phyloP scores from a whole-genome alignment of 2,329 filamentous ascomycete genomes.

The Penicillium frequentans region DNA sequence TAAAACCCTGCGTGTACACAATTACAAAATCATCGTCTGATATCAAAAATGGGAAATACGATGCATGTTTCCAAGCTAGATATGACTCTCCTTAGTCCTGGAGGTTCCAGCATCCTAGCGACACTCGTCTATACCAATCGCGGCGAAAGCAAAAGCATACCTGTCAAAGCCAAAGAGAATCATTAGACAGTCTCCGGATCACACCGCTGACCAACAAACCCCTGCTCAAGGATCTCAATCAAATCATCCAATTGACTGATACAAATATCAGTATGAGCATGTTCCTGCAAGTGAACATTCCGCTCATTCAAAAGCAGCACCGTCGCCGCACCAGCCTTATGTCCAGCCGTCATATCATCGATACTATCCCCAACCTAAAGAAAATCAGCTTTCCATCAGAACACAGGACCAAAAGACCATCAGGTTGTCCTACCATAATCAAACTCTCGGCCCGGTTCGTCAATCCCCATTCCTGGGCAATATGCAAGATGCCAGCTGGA shows the following conservation, averaged over 20 bases:
- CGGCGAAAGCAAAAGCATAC: not conserved
- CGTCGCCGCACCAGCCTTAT: conserved; percentile 79
- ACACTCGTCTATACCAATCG: not conserved
- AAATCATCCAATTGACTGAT: conserved; percentile 74
- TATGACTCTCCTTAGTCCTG: not conserved
- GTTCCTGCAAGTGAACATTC: conserved; percentile 68
- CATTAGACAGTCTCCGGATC: conserved; percentile 16
- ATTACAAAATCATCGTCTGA: not conserved
- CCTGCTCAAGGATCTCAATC: conserved; percentile 70
- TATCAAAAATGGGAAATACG: not conserved
- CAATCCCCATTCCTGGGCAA: conserved; percentile 74
- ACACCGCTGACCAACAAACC: conserved; percentile 59
- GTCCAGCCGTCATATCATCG: conserved; percentile 90
- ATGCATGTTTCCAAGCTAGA: not conserved
- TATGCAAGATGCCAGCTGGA: conserved; percentile 84
- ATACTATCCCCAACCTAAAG: conserved; percentile 68
- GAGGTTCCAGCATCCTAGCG: not conserved
- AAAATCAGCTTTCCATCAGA: conserved; percentile 1
- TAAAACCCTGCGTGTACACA: not conserved
- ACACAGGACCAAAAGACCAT: not conserved
- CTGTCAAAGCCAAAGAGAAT: not conserved
- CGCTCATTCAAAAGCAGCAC: conserved; percentile 84
- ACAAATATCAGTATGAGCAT: conserved; percentile 75
- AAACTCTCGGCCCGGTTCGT: conserved; percentile 44
- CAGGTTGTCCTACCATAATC: conserved; percentile 35